A percentile compares a stretch with the other conserved stretches of the same genome.
These are phyloP conservation scores for Mycena rosella DNA, from an alignment of 768 basidiomycete species.

Conservation along the genomic window DNA sequence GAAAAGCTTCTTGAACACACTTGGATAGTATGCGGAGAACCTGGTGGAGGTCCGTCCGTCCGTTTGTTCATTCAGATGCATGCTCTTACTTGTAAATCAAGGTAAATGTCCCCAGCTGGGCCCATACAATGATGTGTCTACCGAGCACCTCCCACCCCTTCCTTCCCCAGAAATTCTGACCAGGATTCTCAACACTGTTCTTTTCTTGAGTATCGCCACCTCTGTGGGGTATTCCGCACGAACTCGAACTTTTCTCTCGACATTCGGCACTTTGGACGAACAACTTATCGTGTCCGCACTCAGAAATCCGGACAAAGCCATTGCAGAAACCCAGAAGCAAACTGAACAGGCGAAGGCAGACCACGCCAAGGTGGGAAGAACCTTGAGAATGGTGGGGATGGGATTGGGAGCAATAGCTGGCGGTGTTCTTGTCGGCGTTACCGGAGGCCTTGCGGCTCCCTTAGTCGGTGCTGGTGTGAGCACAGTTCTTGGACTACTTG, in stretches of 20 bases:
- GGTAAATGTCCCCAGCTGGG: conserved; percentile 59
- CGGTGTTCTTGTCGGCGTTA: conserved; percentile 67
- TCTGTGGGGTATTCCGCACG: conserved; percentile 64
- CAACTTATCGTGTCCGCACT: conserved; percentile 57
- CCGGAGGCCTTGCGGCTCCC: conserved; percentile 72
- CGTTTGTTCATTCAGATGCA: neutral
- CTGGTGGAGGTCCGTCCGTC: conserved; percentile 49
- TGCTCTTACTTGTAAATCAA: conserved; percentile 33
- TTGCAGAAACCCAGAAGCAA: conserved; percentile 58
- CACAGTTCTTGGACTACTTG: conserved; percentile 62
- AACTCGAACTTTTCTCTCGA: conserved; percentile 60
- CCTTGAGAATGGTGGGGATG: conserved; percentile 60
- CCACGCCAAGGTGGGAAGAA: conserved; percentile 57
- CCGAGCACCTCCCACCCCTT: conserved; percentile 52
- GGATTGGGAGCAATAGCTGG: conserved; percentile 67
- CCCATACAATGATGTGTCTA: conserved; percentile 60
- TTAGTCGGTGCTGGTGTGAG: conserved; percentile 67
- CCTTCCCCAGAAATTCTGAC: conserved; percentile 53
- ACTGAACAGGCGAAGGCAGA: conserved; percentile 53
- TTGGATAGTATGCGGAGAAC: conserved; percentile 60
- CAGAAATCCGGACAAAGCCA: conserved; percentile 61
- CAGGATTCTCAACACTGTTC: conserved; percentile 62
- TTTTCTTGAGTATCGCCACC: conserved; percentile 64
- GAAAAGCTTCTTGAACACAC: conserved; percentile 56
- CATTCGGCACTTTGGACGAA: conserved; percentile 59